Base-by-base conservation (phyloP, 108 stramenopile genomes). In the Discostella stelligeroides region DNA sequence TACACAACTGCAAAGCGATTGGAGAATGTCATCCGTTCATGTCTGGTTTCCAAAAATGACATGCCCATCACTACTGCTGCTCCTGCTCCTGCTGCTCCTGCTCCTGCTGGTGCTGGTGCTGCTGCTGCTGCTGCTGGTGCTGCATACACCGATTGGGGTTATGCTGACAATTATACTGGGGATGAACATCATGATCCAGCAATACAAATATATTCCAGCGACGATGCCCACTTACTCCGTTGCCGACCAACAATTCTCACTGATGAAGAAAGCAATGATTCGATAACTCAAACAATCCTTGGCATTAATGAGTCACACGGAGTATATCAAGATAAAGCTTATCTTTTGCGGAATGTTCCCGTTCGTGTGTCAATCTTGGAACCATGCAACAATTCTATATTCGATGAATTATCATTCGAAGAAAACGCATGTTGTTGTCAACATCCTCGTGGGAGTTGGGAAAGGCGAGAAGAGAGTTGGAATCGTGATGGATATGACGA, bases 211-310 rank as follows among this genome's bases (percentile, higher is more conserved):
- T 34, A 56, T 34, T 6, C 34, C 18, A 75, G 56, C 28, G 79
- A 80, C 15, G 79, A 80, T 62, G 79, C 73, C 4, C 29, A 56
- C 10, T 55, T 69, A 68, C 73, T 80, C 18, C 45, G 69, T 66
- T 80, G 79, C 40, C 79, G 68, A 4, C 48, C 47, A 3, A 57
- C 34, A 24, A 24, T n/a, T 30, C n/a, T n/a, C n/a, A n/a, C n/a
- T n/a, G n/a, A n/a, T n/a, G n/a, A n/a, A n/a, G n/a, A n/a, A n/a
- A n/a, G n/a, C n/a, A 30, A 29, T 56, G 61, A 20, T 20, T 18
- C 37, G 14, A 48, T n/a, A 30, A 21, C 17, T 15, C 18, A 17
- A n/a, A 56, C 71, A 13, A 66, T 72, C 17, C 56, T 72, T 41
- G 71, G 71, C 17, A 66, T 72, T 37, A 29, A 18, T 7, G 71